Evolutionary conservation across 805 yeast species (phyloP).

Genomic region (Candida oleophila): DNA sequence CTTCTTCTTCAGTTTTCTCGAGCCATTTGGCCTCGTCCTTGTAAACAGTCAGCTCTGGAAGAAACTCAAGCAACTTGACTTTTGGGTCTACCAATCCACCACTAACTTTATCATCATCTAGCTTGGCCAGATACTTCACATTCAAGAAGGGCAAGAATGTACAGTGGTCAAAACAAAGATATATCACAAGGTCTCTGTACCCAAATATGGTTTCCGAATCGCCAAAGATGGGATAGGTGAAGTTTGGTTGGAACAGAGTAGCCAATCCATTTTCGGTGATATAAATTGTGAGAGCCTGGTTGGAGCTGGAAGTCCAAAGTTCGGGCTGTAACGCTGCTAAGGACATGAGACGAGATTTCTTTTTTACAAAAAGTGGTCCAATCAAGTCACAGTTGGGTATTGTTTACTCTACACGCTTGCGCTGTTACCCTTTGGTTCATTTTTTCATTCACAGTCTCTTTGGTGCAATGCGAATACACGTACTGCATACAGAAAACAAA

Average conservation of each 20-base stretch:
- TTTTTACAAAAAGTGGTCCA: background rate
- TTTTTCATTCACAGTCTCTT: too few relatives aligned
- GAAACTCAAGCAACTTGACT: slow-evolving; percentile 49
- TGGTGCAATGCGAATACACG: too few relatives aligned
- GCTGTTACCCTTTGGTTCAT: background rate
- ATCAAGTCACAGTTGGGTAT: too few relatives aligned
- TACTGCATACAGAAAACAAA: too few relatives aligned
- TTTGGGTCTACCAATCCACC: slow-evolving; percentile 49
- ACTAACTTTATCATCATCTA: slow-evolving; percentile 48
- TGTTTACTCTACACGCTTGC: too few relatives aligned
- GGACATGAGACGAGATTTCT: background rate
- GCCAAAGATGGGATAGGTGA: slow-evolving; percentile 93
- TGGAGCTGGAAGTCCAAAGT: slow-evolving; percentile 73
- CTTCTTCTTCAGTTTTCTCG: slow-evolving; percentile 50
- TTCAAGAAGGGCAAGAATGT: slow-evolving; percentile 74
- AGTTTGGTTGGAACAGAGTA: slow-evolving; percentile 64
- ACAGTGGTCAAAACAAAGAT: slow-evolving; percentile 66
- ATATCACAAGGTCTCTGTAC: slow-evolving; percentile 64
- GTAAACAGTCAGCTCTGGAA: slow-evolving; percentile 61
- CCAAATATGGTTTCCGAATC: slow-evolving; percentile 89
- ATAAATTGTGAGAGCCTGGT: slow-evolving; percentile 59
- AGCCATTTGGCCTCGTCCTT: slow-evolving; percentile 73
- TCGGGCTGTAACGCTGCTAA: slow-evolving; percentile 53
- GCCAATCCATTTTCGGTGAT: slow-evolving; percentile 60
- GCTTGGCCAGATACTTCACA: slow-evolving; percentile 52